Base-by-base conservation (phyloP, 208 protist species). In the Acanthamoeba sp. region DNA sequence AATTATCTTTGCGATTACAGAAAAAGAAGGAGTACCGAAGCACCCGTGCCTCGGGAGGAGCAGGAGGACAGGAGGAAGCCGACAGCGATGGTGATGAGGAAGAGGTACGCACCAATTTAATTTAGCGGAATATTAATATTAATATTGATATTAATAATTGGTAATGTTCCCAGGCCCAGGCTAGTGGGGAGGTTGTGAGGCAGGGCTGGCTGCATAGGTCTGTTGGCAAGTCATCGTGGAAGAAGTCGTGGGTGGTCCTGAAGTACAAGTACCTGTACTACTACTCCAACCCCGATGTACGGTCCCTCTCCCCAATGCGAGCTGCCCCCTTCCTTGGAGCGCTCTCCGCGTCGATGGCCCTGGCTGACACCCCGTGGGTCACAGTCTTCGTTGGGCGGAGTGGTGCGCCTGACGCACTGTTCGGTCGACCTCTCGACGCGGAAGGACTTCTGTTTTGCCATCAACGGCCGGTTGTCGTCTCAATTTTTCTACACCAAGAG, bases 231-330 rank as follows among this genome's bases (percentile, higher is more conserved):
- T 48, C n/a, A n/a, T 38, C 45, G 50, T 89, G 82, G 82, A 89
- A 89, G 55, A 89, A 89, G 55, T 89, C 82, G 10, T 89, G 82
- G 82, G 82, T 89, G 45, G 82, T 89, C 42, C 16, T 89, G n/a
- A 89, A 89, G 38, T 89, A 89, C 82, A 89, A 89, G 34, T 89
- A 89, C 34, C 6, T 89, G 27, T 89, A 89, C 22, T 89, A 89
- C 45, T 89, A 89, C 38, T 57, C 82, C 45, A 89, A 89, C 24
- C 82, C 82, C n/a, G 82, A 89, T 34, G 82, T 89, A 9, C 82
- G 82, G 4, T n/a, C 3, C 0, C 32, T 24, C 36, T 18, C 38
- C 36, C 32, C n/a, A n/a, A n/a, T n/a, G n/a, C n/a, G n/a, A n/a
- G n/a, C n/a, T n/a, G n/a, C n/a, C n/a, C n/a, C n/a, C n/a, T n/a